Percentiles rank a stretch among this genome's conserved stretches.
These are phyloP conservation scores for Acanthamoeba polyphaga DNA, from an alignment of 208 protist species.

Conservation along the genomic window DNA sequence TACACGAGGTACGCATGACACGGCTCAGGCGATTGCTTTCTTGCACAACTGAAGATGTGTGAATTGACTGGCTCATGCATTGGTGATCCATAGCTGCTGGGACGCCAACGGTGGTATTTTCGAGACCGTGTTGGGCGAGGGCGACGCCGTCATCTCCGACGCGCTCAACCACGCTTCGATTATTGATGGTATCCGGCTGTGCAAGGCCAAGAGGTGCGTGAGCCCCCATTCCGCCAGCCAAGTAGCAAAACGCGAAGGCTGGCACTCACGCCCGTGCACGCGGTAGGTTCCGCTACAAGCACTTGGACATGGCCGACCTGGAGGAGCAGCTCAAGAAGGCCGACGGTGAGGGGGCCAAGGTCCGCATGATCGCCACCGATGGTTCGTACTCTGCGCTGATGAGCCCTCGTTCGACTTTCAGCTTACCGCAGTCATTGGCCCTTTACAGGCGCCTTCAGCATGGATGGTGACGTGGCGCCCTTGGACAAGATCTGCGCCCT, in stretches of 20 bases:
- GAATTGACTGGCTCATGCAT: neutral
- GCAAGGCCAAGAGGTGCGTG: constrained; percentile 88
- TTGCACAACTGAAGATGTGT: neutral
- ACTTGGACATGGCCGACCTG: constrained; percentile 92
- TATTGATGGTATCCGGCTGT: constrained; percentile 94
- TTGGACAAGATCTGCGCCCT: constrained; percentile 91
- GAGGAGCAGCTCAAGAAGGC: constrained; percentile 88
- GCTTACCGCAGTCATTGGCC: neutral
- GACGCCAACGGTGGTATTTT: constrained; percentile 94
- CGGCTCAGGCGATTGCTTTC: neutral
- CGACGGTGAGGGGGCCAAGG: constrained; percentile 85
- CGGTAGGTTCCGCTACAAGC: constrained; percentile 81
- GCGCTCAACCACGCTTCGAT: constrained; percentile 94
- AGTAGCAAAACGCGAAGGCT: constrained; percentile 73
- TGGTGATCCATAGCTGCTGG: constrained; percentile 87
- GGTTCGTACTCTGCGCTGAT: constrained; percentile 83
- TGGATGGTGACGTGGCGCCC: constrained; percentile 93
- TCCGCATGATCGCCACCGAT: constrained; percentile 93
- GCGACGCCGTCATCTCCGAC: constrained; percentile 92
- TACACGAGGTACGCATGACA: constrained; percentile 82
- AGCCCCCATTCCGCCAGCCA: neutral
- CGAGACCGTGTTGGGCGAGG: constrained; percentile 89
- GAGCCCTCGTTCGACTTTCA: neutral
- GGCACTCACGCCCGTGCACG: too few relatives aligned
- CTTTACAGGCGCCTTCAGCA: constrained; percentile 81